phyloP scores from a whole-genome alignment of 2,329 filamentous ascomycete genomes.

The Verticillium klebahnii region DNA sequence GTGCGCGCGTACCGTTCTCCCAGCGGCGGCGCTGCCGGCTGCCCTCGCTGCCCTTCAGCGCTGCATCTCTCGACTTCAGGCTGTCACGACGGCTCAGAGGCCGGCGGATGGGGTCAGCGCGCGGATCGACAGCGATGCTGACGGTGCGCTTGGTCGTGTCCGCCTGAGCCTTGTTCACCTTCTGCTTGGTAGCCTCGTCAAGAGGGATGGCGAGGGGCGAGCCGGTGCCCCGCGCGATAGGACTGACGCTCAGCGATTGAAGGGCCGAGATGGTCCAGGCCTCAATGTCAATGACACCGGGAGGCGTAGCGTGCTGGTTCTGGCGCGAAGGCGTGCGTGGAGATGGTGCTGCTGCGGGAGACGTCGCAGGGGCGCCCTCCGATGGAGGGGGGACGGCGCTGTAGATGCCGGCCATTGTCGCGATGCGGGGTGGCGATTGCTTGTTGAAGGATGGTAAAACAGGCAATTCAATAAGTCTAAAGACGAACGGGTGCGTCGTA shows the following conservation, averaged over 20 bases:
- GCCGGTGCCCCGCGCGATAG: slow-evolving; percentile 54
- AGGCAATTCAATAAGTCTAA: neutral
- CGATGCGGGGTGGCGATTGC: neutral
- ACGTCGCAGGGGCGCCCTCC: slow-evolving; percentile 13
- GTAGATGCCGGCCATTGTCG: slow-evolving; percentile 44
- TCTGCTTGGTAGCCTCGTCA: slow-evolving; percentile 43
- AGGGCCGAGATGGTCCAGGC: slow-evolving; percentile 61
- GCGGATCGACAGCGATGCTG: slow-evolving; percentile 17
- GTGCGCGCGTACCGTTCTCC: slow-evolving; percentile 73
- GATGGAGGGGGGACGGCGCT: slow-evolving; percentile 47
- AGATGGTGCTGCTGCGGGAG: slow-evolving; percentile 13
- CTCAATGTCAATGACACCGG: slow-evolving; percentile 52
- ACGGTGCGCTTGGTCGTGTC: slow-evolving; percentile 7
- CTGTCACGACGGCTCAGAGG: slow-evolving; percentile 50
- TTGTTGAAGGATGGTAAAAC: neutral
- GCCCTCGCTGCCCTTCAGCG: slow-evolving; percentile 88
- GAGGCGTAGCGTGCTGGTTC: slow-evolving; percentile 6
- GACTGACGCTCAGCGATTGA: slow-evolving; percentile 49
- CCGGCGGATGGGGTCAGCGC: slow-evolving; percentile 30
- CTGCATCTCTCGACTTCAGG: slow-evolving; percentile 60
- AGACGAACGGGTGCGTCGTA: neutral
- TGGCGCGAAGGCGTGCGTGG: slow-evolving; percentile 15
- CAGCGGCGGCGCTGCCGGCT: slow-evolving; percentile 80
- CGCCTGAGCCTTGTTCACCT: slow-evolving; percentile 4
- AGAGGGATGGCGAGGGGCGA: slow-evolving; percentile 70